phyloP scores from a whole-genome alignment of 768 basidiomycete genomes.

The Lepiota brunneoincarnata region DNA sequence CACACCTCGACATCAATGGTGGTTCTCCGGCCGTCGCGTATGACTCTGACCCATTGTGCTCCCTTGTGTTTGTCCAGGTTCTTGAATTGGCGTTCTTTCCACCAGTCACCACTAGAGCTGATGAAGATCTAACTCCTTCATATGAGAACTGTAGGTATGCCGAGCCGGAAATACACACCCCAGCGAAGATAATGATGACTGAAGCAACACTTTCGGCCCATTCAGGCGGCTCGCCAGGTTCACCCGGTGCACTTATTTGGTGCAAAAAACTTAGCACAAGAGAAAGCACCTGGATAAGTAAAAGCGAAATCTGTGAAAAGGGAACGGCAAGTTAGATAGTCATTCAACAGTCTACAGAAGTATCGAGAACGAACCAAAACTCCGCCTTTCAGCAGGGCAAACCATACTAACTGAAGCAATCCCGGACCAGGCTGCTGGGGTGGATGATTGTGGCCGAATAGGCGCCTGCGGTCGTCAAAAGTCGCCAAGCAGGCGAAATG shows the following conservation, averaged over 20 bases:
- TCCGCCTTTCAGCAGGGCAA: conserved; percentile 87
- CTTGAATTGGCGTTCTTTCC: conserved; percentile 96
- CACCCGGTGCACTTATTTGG: conserved; percentile 74
- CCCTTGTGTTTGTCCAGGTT: conserved; percentile 94
- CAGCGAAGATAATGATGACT: conserved; percentile 72
- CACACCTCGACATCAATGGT: conserved; percentile 78
- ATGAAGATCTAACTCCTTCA: conserved; percentile 62
- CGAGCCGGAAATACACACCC: conserved; percentile 55
- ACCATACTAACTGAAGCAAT: conserved; percentile 77
- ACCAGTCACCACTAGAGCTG: conserved; percentile 96
- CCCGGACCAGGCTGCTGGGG: conserved; percentile 69
- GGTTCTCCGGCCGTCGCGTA: conserved; percentile 66
- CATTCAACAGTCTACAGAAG: background rate
- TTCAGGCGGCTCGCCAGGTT: conserved; percentile 67
- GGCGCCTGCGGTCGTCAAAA: conserved; percentile 56
- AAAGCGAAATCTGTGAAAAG: conserved; percentile 69
- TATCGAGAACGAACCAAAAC: conserved; percentile 74
- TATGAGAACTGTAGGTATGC: background rate
- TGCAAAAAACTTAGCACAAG: conserved; percentile 93
- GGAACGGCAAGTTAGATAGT: background rate
- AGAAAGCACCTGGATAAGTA: conserved; percentile 89
- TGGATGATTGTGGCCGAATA: conserved; percentile 77
- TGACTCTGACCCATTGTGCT: conserved; percentile 84
- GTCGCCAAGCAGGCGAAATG: conserved; percentile 34
- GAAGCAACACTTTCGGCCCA: conserved; percentile 97